Base-by-base conservation (phyloP, 139 green algal genomes). In the Chlorella ohadii region DNA sequence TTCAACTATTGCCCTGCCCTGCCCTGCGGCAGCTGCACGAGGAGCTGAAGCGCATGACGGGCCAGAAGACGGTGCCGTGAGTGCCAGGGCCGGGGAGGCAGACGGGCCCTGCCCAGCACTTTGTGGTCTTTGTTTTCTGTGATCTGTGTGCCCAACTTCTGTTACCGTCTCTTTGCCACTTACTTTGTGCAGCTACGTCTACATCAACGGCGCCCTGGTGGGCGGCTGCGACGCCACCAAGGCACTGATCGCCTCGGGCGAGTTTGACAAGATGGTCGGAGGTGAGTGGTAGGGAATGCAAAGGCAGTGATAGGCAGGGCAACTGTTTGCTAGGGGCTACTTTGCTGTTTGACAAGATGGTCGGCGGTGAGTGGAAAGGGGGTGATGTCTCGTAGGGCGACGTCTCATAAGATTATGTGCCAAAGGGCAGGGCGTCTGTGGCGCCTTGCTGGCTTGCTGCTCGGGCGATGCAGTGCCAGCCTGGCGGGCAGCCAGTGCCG, bases 171-270 rank as follows among this genome's bases (percentile, higher is more conserved):
- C 57, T 4, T 82, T 13, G 11, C 13, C 19, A 36, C 5, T 12
- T 47, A 34, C 17, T 22, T 66, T n/a, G 56, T 72, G 31, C 56
- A 81, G 28, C 72, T 78, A 41, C 33, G 33, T 77, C 15, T 47
- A 72, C 63, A 83, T 38, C 70, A 85, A 79, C 5, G 75, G 78
- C 27, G 75, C 63, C 23, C 68, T 92, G 41, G 36, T 92, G 31
- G 89, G 89, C 51, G 89, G 89, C 31, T 92, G 89, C 70, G 84
- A 91, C 67, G 80, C 67, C 64, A 90, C 75, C 22, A 92, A 92
- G 83, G 79, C 64, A 3, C 66, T 92, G 12, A 74, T 86, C 28
- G 15, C 75, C 17, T 51, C 28, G 15, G 87, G 89, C 9, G 70
- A 92, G 76, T 86, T 92, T 36, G 36, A 83, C 31, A 72, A 59